Percentiles rank a stretch among this genome's conserved stretches.
Evolutionary conservation across 352 stramenopile genomes (phyloP).

Genomic region (Phytophthora sansomeana): DNA sequence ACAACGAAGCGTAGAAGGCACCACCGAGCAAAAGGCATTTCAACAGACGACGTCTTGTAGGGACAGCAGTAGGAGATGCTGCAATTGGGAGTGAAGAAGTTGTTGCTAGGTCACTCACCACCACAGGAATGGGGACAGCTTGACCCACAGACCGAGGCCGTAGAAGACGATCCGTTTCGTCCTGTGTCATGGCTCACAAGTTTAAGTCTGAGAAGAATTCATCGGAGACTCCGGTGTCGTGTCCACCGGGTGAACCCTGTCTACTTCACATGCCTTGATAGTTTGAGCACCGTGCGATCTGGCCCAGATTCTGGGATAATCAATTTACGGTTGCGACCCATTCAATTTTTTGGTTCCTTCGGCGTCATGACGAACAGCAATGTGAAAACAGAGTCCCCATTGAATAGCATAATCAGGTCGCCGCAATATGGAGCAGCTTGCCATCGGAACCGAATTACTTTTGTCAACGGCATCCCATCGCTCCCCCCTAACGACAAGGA

Average conservation of each 20-base stretch:
- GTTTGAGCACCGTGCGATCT: conserved; percentile 7
- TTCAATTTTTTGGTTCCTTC: conserved; percentile 1
- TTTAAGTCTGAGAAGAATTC: conserved; percentile 13
- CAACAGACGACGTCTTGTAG: conserved; percentile 8
- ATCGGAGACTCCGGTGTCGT: conserved; percentile 12
- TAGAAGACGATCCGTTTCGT: conserved; percentile 16
- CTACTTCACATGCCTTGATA: no score
- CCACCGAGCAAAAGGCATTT: conserved; percentile 17
- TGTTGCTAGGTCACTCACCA: conserved; percentile 3
- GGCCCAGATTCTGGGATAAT: no score
- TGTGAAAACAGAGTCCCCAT: no score
- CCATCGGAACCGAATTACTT: no score
- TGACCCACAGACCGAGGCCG: conserved; percentile 8
- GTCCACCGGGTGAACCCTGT: no score
- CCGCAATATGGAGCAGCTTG: no score
- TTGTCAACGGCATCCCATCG: no score
- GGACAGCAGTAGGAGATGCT: not conserved
- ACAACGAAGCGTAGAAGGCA: conserved; percentile 20
- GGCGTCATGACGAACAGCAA: conserved; percentile 7
- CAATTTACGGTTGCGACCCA: conserved; percentile 12
- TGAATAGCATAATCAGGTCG: no score
- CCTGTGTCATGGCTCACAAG: conserved; percentile 23
- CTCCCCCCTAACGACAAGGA: no score
- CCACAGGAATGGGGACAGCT: not conserved
- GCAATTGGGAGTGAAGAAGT: conserved; percentile 2